Base-by-base conservation (phyloP, 352 stramenopile species). In the Pythium monospermum region DNA sequence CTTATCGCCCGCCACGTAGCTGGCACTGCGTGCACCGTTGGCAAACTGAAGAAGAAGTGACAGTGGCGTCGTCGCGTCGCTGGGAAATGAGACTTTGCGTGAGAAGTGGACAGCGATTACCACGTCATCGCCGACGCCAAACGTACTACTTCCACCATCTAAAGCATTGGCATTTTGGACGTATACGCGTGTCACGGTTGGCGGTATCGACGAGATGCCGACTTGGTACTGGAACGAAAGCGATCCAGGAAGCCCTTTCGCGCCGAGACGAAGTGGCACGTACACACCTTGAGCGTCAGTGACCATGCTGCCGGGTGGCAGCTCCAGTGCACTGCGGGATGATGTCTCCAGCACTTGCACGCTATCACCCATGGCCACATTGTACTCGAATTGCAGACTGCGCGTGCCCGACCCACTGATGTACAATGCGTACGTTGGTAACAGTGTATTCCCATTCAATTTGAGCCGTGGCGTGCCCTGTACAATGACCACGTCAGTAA, bases 371-470 rank as follows among this genome's bases (percentile, higher is more conserved):
- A 37, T 32, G 0, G 53, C 36, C 31, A 90, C 69, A 21, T 80
- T 53, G 46, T 92, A 92, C 26, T 68, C 44, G 22, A 92, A 92
- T 15, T 56, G 35, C 25, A 92, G 53, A 3, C 19, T 50, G 0
- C 49, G 45, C 0, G 76, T 76, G 1, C 76, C 67, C 0, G 75
- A 81, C 10, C 81, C 83, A 19, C 43, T 60, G 6, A 73, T 45
- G 44, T 91, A 94, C 15, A 32, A 57, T 0, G 81, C 83, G 36
- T 76, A 76, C 1, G 40, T 53, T 3, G 53, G 49, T n/a, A 67
- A 23, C 2, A 63, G 16, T 6, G 44, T 54, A 19, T 80, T 71
- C 0, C 62, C 48, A 28, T 91, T 87, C 18, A 91, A 48, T 7
- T 71, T 62, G 7, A 91, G 51, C 5, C 35, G 56, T 35, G 77